Percentiles rank a stretch among this genome's conserved stretches.
Conservation (phyloP, 1,139 yeast species). For the Blastobotrys aristatus region DNA sequence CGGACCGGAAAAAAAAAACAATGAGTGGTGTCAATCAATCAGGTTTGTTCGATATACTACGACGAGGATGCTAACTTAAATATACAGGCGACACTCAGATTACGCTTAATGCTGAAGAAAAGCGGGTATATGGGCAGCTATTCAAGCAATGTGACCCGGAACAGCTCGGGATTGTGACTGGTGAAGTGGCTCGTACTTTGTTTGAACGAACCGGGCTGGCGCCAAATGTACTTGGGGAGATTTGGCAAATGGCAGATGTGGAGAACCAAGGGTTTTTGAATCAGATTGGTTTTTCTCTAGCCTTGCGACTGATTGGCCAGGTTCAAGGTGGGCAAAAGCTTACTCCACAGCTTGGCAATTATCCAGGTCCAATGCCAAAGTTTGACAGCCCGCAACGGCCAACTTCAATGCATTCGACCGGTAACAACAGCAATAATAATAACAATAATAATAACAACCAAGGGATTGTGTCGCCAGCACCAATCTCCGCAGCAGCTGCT, state of each 20-base stretch:
- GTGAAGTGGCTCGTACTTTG: slow-evolving; percentile 80
- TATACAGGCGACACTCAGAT: slow-evolving; percentile 11
- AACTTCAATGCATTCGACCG: slow-evolving; percentile 3
- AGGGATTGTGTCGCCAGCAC: slow-evolving; percentile 27
- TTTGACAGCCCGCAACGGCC: slow-evolving; percentile 30
- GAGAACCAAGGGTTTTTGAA: slow-evolving; percentile 81
- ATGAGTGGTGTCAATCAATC: background rate
- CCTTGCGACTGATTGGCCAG: slow-evolving; percentile 85
- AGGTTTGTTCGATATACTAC: background rate
- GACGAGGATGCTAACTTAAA: background rate
- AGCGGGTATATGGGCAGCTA: slow-evolving; percentile 62
- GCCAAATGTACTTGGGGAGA: slow-evolving; percentile 73
- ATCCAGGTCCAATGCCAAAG: slow-evolving; percentile 47
- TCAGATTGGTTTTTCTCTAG: slow-evolving; percentile 75
- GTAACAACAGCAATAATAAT: background rate
- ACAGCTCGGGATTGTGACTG: slow-evolving; percentile 76
- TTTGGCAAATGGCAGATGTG: slow-evolving; percentile 89
- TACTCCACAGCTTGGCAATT: slow-evolving; percentile 47
- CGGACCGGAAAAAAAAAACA: no score
- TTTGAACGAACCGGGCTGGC: slow-evolving; percentile 85
- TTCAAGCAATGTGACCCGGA: slow-evolving; percentile 79
- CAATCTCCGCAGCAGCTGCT: slow-evolving; percentile 17
- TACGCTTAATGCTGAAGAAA: slow-evolving; percentile 70
- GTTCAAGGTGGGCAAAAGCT: slow-evolving; percentile 71
- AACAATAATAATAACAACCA: slow-evolving; percentile 13